A percentile compares a stretch with the other conserved stretches of the same genome.
These are phyloP conservation scores for Tagetes erecta DNA, from an alignment of 129 eudicot genomes.

Conservation along the genomic window DNA sequence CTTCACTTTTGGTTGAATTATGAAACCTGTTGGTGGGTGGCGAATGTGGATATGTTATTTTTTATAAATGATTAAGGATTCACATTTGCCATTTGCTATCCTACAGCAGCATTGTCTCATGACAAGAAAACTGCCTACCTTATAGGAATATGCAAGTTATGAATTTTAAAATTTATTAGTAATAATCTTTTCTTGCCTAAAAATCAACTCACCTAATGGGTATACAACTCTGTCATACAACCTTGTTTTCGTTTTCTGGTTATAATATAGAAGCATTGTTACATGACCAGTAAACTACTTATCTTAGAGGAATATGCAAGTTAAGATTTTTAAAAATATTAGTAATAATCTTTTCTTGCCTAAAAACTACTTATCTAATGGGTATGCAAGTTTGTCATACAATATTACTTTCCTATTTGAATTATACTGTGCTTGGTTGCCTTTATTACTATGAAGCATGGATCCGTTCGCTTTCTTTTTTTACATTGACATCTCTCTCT, in stretches of 20 bases:
- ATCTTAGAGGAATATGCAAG: constrained; percentile 8
- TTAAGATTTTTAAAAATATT: constrained; percentile 9
- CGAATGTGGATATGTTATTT: not conserved
- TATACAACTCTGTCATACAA: not conserved
- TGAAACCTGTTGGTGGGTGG: too few relatives aligned
- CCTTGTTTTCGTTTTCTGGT: not conserved
- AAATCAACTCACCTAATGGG: not conserved
- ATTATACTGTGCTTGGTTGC: not conserved
- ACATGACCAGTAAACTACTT: not conserved
- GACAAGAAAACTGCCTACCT: constrained; percentile 14
- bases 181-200: constrained; percentile 18
- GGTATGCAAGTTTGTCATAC: not conserved
- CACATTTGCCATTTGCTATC: not conserved
- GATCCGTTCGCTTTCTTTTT: constrained; percentile 4
- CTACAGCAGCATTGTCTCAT: not conserved
- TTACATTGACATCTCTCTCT: constrained; percentile 1
- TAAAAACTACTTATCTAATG: constrained; percentile 5
- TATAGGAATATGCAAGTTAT: constrained; percentile 2
- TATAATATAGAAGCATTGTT: not conserved
- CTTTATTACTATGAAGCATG: not conserved
- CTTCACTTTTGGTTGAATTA: too few relatives aligned
- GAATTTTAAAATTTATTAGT: constrained; percentile 1
- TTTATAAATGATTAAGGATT: not conserved
- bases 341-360: constrained; percentile 12
- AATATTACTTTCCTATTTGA: not conserved